Evolutionary conservation across 129 eudicot genomes (phyloP), one percentile per base, ranked within the genome.

Genomic region (Artemisia argyi): DNA sequence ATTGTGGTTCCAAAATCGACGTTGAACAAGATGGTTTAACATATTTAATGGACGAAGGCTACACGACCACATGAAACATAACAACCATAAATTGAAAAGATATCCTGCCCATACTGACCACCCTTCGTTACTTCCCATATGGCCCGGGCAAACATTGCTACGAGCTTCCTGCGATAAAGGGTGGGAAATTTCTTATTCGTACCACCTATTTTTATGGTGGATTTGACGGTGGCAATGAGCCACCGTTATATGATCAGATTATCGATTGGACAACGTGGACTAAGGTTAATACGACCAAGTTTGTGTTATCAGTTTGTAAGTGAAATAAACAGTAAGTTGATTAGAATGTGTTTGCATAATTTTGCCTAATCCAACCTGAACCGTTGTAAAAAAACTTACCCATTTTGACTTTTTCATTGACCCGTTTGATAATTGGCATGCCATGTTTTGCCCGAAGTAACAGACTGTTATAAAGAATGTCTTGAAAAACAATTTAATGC

Each of bases 221-320:
- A 11, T 90, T 88, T 20, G 97, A 94, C 69, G 97, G 93, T 18
- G 88, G 93, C 11, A 68, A 46, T 15, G 78, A 80, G 17, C 96
- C 99, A 3, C 97, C 97, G 0, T 77, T 90, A 26, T 94, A 90
- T 52, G 93, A 94, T 78, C 99, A 90, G 72, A 86, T 90, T 11
- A 66, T 94, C 10, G 99, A 91, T 42, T 96, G 96, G 9, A 88
- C 93, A 0, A 82, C 52, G 39, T 94, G 99, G 99, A 81, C 84
- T 75, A 72, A 19, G 9, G 98, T 90, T 19, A 83, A 94, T 47
- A 94, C 99, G 39, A 85, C 91, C 1, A 72, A 28, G 46, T 72
- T 55, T 85, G 96, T n/a, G 75, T 94, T 63, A 13, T 76, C 54
- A 76, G 96, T 68, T 64, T 94, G 99, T 94, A 83, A 90, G 97